Conservation (phyloP, 2,329 filamentous ascomycete genomes). For the Colletotrichum sp. region DNA sequence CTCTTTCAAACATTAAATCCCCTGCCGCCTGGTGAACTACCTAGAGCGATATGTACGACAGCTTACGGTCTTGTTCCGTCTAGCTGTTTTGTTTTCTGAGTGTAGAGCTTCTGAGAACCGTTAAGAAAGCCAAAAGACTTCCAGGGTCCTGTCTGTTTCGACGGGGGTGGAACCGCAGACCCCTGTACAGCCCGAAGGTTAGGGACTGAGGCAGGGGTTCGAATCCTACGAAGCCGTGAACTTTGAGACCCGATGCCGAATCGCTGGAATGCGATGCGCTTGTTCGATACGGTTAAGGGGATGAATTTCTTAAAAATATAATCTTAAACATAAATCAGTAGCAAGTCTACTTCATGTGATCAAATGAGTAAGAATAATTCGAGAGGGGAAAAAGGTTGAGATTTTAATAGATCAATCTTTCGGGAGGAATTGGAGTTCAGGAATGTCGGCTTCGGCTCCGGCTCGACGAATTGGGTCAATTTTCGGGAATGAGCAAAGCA, state of each 20-base stretch:
- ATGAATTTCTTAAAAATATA: fast-evolving
- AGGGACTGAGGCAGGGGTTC: background rate
- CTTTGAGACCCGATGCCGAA: background rate
- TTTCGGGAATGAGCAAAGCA: background rate
- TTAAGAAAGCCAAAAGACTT: background rate
- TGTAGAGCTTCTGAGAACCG: background rate
- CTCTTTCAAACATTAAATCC: background rate
- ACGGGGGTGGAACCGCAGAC: background rate
- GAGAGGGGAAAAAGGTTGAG: background rate
- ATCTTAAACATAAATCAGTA: background rate
- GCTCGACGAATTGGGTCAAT: background rate
- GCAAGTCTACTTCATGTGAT: background rate
- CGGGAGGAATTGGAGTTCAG: background rate
- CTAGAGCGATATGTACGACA: background rate
- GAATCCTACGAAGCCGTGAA: background rate
- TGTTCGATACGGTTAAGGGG: background rate
- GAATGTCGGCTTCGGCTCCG: background rate
- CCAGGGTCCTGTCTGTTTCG: background rate
- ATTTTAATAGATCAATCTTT: background rate
- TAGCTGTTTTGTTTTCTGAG: background rate
- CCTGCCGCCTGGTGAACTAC: background rate
- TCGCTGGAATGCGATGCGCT: background rate
- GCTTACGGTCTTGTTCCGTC: background rate
- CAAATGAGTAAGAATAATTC: background rate
- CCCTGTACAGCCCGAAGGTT: background rate